Conservation (phyloP, 1,284 basidiomycete species). For the Thecaphora thlaspeos region DNA sequence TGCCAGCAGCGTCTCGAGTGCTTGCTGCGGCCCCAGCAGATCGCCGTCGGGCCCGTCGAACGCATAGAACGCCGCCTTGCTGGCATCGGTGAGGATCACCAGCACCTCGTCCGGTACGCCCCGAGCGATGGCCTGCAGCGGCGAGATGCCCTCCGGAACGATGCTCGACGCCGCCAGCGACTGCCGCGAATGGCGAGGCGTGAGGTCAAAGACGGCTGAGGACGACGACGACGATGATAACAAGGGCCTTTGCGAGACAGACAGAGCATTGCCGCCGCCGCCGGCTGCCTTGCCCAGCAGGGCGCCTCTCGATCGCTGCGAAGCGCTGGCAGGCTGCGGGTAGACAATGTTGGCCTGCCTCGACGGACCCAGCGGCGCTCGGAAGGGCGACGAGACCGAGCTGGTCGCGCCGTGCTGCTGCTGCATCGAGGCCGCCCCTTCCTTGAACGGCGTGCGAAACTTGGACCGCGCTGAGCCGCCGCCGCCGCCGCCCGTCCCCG, state of each 20-base stretch:
- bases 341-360: not conserved
- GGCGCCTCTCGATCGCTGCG: not conserved
- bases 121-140: slow-evolving; percentile 24
- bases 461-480: slow-evolving; percentile 6
- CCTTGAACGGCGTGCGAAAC: slow-evolving; percentile 46
- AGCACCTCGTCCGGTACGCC: slow-evolving; percentile 43
- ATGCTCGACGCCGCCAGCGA: slow-evolving; percentile 20
- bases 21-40: slow-evolving; percentile 22
- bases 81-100: slow-evolving; percentile 33
- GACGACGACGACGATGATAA: not conserved
- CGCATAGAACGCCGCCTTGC: slow-evolving; percentile 29
- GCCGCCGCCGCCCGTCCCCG: slow-evolving; percentile 5
- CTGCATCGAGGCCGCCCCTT: too few species aligned
- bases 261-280: not conserved
- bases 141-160: slow-evolving; percentile 16
- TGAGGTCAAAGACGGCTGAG: slow-evolving; percentile 16
- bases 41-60: slow-evolving; percentile 26
- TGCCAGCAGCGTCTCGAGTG: slow-evolving; percentile 22
- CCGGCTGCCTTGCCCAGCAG: not conserved
- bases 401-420: too few species aligned
- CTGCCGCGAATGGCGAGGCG: slow-evolving; percentile 2
- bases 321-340: not conserved
- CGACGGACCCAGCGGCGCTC: not conserved
- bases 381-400: not conserved
- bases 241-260: too few species aligned